Conservation (phyloP, 768 basidiomycete species). For the Tylopilus cervinicoccineus region DNA sequence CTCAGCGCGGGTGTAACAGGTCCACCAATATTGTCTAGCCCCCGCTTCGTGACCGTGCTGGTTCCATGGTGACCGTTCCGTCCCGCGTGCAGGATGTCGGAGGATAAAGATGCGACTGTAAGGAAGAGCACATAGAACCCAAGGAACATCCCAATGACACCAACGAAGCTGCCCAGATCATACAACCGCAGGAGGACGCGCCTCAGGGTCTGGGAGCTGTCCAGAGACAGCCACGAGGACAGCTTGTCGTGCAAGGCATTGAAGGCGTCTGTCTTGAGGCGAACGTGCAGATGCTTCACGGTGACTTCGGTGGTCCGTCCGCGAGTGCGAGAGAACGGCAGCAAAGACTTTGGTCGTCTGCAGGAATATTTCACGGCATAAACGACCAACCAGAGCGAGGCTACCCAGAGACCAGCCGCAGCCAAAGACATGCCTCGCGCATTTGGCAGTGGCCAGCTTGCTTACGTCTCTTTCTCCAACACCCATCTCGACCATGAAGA, state of each 20-base stretch:
- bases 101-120: conserved; percentile 26
- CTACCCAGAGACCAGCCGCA: conserved; percentile 18
- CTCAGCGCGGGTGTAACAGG: conserved; percentile 1
- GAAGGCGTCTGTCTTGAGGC: conserved; percentile 46
- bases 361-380: conserved; percentile 23
- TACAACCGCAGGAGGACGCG: conserved; percentile 39
- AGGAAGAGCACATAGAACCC: conserved; percentile 39
- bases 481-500: conserved; percentile 60
- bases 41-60: conserved; percentile 16
- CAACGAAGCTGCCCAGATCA: conserved; percentile 44
- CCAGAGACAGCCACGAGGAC: conserved; percentile 31
- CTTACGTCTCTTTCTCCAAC: conserved; percentile 13
- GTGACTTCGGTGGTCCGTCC: conserved; percentile 18
- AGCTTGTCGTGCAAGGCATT: conserved; percentile 49
- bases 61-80: background rate
- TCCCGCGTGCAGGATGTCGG: conserved; percentile 9
- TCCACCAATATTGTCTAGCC: background rate
- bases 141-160: conserved; percentile 45
- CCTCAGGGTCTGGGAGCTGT: conserved; percentile 25
- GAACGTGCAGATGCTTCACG: conserved; percentile 28
- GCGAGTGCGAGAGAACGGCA: conserved; percentile 22
- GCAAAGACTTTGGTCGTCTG: conserved; percentile 13
- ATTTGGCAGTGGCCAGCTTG: conserved; percentile 2
- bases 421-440: conserved; percentile 20
- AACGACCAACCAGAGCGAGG: conserved; percentile 23